A percentile compares a stretch with the other conserved stretches of the same genome.
Evolutionary conservation across 2,329 filamentous ascomycete genomes (phyloP).

Genomic region (Calonectria leucothoes): DNA sequence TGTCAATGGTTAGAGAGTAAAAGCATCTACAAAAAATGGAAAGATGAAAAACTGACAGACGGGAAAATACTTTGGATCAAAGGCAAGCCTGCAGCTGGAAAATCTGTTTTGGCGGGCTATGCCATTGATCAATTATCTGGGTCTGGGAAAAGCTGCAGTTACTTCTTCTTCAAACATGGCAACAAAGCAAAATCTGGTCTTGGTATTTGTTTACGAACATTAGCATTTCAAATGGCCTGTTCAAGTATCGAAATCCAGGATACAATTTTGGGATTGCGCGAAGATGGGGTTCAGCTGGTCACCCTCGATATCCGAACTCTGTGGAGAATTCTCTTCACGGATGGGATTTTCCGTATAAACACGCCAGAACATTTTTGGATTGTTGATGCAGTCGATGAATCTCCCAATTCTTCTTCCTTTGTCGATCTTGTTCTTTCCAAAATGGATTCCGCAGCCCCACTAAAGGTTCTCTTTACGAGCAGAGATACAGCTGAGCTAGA

Average conservation of each 20-base stretch:
- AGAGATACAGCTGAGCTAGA: constrained; percentile 38
- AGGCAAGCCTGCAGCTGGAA: constrained; percentile 49
- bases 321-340: constrained; percentile 30
- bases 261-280: constrained; percentile 41
- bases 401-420: constrained; percentile 32
- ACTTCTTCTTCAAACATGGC: constrained; percentile 43
- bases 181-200: constrained; percentile 35
- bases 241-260: constrained; percentile 31
- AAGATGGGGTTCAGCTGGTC: constrained; percentile 45
- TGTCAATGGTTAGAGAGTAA: constrained; percentile 29
- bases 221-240: constrained; percentile 46
- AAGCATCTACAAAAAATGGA: constrained; percentile 22
- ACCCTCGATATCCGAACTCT: constrained; percentile 42
- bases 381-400: constrained; percentile 33
- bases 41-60: constrained; percentile 11
- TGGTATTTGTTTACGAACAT: constrained; percentile 39
- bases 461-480: constrained; percentile 45
- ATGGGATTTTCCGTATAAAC: constrained; percentile 17
- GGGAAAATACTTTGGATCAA: constrained; percentile 30
- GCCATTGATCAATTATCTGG: constrained; percentile 44
- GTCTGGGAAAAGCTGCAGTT: constrained; percentile 20
- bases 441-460: constrained; percentile 16
- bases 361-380: constrained; percentile 46
- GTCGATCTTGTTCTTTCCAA: constrained; percentile 42
- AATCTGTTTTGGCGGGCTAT: constrained; percentile 48